Evolutionary conservation across 2,329 filamentous ascomycete species (phyloP).

Genomic region (Eurotiales sp.): DNA sequence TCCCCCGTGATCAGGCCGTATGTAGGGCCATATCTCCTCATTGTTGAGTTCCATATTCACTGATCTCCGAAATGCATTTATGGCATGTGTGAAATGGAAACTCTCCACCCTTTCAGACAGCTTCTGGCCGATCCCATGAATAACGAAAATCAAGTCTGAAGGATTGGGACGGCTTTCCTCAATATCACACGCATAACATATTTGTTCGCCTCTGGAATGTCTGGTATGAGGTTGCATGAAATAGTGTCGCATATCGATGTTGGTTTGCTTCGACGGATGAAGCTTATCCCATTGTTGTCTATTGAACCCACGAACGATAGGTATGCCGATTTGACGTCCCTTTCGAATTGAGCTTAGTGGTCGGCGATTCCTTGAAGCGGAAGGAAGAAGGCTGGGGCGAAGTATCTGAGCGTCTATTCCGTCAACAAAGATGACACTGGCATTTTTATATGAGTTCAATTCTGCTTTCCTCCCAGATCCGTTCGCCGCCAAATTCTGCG

Average conservation of each 20-base stretch:
- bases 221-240: slow-evolving; percentile 37
- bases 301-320: slow-evolving; percentile 87
- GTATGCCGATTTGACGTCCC: slow-evolving; percentile 75
- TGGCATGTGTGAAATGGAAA: slow-evolving; percentile 94
- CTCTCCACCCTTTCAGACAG: slow-evolving; percentile 91
- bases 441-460: slow-evolving; percentile 63
- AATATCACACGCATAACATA: slow-evolving; percentile 56
- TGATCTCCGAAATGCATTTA: slow-evolving; percentile 82
- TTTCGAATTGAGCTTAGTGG: slow-evolving; percentile 83
- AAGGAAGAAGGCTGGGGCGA: slow-evolving; percentile 80
- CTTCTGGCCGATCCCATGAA: slow-evolving; percentile 96
- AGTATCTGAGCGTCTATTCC: slow-evolving; percentile 73
- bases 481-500: slow-evolving; percentile 41
- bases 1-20: slow-evolving; percentile 75
- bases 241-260: slow-evolving; percentile 40
- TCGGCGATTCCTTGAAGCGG: slow-evolving; percentile 74
- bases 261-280: slow-evolving; percentile 52
- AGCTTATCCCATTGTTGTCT: slow-evolving; percentile 70
- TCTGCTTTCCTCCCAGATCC: slow-evolving; percentile 40
- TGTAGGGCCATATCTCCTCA: slow-evolving; percentile 67
- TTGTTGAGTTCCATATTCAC: slow-evolving; percentile 80
- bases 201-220: slow-evolving; percentile 27
- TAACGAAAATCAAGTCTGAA: slow-evolving; percentile 83
- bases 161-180: slow-evolving; percentile 65
- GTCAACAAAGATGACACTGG: slow-evolving; percentile 85